Conservation (phyloP, 306 rosid genomes). For the Cicer pinnatifidum region DNA sequence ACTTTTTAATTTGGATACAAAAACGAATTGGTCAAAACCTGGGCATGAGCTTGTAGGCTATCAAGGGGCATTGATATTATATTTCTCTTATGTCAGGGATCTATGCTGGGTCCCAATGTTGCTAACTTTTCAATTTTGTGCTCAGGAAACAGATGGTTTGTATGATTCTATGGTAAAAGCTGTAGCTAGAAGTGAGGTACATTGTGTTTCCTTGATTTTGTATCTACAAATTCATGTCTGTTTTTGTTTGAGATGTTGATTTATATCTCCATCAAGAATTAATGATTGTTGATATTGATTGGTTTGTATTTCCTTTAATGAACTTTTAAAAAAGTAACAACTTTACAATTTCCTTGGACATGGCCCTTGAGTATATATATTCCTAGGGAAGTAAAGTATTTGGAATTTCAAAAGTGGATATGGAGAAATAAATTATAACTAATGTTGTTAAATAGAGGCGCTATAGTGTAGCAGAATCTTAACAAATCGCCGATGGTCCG, state of each 20-base stretch:
- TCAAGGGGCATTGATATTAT: conserved; percentile 63
- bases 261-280: conserved; percentile 23
- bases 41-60: conserved; percentile 53
- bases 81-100: conserved; percentile 67
- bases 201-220: conserved; percentile 40
- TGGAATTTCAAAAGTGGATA: conserved; percentile 11
- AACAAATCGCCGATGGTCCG: too few relatives aligned
- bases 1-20: conserved; percentile 41
- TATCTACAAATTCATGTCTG: conserved; percentile 29
- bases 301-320: conserved; percentile 20
- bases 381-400: not conserved
- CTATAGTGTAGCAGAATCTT: too few relatives aligned
- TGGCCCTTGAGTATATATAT: conserved; percentile 22
- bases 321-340: not conserved
- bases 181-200: conserved; percentile 91
- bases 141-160: conserved; percentile 93
- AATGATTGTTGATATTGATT: conserved; percentile 14
- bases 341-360: conserved; percentile 16
- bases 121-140: conserved; percentile 93
- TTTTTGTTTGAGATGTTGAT: conserved; percentile 31
- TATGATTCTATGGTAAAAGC: conserved; percentile 88
- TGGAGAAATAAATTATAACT: not conserved
- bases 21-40: conserved; percentile 46
- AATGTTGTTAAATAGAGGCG: too few relatives aligned
- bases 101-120: conserved; percentile 69